A percentile compares a stretch with the other conserved stretches of the same genome.
Evolutionary conservation across 805 yeast genomes (phyloP).

Genomic region (Saccharomycopsis sp.): DNA sequence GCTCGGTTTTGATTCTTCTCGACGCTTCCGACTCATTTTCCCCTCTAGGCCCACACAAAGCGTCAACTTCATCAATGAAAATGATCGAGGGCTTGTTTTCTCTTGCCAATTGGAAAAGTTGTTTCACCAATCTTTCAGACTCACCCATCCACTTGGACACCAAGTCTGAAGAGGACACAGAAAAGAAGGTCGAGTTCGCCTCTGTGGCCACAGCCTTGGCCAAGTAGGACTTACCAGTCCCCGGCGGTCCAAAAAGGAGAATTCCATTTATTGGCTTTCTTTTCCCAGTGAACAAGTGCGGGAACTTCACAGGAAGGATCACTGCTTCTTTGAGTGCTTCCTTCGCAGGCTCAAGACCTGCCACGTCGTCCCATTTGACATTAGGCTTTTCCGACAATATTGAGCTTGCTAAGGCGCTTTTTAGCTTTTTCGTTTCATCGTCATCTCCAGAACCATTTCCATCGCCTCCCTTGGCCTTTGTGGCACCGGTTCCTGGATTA

Average conservation of each 20-base stretch:
- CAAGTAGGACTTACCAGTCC: constrained; percentile 94
- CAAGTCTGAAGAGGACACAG: constrained; percentile 91
- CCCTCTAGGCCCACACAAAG: constrained; percentile 95
- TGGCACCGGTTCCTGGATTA: constrained; percentile 48
- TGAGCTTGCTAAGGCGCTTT: constrained; percentile 89
- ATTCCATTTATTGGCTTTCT: constrained; percentile 92
- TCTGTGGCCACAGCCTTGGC: constrained; percentile 99
- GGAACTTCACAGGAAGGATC: constrained; percentile 90
- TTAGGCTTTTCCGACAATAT: constrained; percentile 88
- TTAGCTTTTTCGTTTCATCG: constrained; percentile 77
- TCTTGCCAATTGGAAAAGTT: constrained; percentile 90
- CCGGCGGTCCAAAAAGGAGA: constrained; percentile 86
- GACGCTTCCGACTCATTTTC: constrained; percentile 97
- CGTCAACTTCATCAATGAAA: constrained; percentile 97
- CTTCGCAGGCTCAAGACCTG: constrained; percentile 92
- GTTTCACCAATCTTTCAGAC: constrained; percentile 91
- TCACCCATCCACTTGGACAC: constrained; percentile 99
- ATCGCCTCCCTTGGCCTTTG: constrained; percentile 36
- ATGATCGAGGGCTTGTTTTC: constrained; percentile 94
- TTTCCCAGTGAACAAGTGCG: constrained; percentile 91
- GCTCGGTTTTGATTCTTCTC: constrained; percentile 91
- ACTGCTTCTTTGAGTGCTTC: constrained; percentile 97
- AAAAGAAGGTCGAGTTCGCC: constrained; percentile 93
- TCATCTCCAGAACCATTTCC: constrained; percentile 61
- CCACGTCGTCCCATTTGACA: constrained; percentile 91